Conservation (phyloP, 2,329 filamentous ascomycete genomes). For the Aspergillus sp. region DNA sequence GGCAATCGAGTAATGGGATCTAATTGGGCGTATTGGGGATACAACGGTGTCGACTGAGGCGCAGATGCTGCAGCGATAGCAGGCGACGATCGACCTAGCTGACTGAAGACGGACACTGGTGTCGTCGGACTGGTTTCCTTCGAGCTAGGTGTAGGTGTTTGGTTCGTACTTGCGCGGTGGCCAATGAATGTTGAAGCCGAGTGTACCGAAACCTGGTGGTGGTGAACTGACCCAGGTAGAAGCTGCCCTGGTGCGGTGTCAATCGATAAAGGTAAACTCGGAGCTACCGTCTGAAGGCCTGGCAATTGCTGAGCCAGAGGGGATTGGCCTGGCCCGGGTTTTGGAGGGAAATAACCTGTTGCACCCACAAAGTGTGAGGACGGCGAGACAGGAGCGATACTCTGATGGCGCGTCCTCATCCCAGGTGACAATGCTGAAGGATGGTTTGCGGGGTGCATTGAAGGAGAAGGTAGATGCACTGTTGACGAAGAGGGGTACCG, state of each 20-base stretch:
- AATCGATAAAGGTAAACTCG: slow-evolving; percentile 32
- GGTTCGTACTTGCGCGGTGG: slow-evolving; percentile 36
- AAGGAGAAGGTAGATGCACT: slow-evolving; percentile 29
- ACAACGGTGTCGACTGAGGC: slow-evolving; percentile 25
- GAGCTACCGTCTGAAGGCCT: slow-evolving; percentile 31
- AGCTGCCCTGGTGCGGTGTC: slow-evolving; percentile 30
- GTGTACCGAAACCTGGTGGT: slow-evolving; percentile 31
- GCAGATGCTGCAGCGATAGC: slow-evolving; percentile 28
- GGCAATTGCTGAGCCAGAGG: slow-evolving; percentile 41
- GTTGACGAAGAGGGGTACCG: slow-evolving; percentile 37
- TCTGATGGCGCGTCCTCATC: slow-evolving; percentile 31
- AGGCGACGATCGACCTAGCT: slow-evolving; percentile 37
- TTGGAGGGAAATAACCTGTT: slow-evolving; percentile 34
- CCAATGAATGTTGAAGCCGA: slow-evolving; percentile 40
- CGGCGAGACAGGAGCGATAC: slow-evolving; percentile 43
- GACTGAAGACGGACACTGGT: slow-evolving; percentile 38
- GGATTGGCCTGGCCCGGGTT: slow-evolving; percentile 39
- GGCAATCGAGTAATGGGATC: slow-evolving; percentile 34
- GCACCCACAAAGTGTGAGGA: slow-evolving; percentile 39
- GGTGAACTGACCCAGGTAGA: slow-evolving; percentile 21
- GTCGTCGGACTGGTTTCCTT: slow-evolving; percentile 43
- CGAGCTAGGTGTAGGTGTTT: slow-evolving; percentile 36
- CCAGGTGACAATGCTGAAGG: slow-evolving; percentile 40
- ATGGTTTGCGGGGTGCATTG: slow-evolving; percentile 29
- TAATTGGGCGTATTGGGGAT: slow-evolving; percentile 29